Conservation (phyloP, 176 grass and related monocot species). For the Phyllostachys edulis region DNA sequence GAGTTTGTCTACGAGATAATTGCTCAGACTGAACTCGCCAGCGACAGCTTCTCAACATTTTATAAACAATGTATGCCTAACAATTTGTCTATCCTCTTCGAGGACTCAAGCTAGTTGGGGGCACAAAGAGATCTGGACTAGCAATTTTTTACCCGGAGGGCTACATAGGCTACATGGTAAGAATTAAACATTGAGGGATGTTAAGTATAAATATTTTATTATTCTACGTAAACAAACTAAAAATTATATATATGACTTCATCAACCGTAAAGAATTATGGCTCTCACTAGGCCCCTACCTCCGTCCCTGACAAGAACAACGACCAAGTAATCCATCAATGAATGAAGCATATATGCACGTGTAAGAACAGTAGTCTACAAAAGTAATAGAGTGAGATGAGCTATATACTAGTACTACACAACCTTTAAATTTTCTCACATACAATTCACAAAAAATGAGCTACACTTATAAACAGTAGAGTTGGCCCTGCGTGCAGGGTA, state of each 20-base stretch:
- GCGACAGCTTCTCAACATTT: too few relatives aligned
- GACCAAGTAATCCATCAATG: not conserved
- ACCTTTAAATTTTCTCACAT: not conserved
- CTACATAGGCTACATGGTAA: too few relatives aligned
- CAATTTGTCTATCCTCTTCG: not conserved
- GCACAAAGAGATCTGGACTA: not conserved
- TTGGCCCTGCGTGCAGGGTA: not conserved
- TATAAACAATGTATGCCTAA: not conserved
- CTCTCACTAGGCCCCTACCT: too few relatives aligned
- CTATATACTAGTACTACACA: not conserved
- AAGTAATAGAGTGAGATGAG: constrained; percentile 4
- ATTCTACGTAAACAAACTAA: too few relatives aligned
- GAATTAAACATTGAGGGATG: too few relatives aligned
- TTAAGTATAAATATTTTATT: too few relatives aligned
- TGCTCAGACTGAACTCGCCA: too few relatives aligned
- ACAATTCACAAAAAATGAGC: not conserved
- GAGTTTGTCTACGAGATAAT: too few relatives aligned
- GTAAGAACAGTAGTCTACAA: constrained; percentile 15
- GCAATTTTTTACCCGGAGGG: too few relatives aligned
- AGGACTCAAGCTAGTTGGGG: not conserved
- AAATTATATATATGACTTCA: too few relatives aligned
- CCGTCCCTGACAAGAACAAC: not conserved
- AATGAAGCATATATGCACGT: not conserved
- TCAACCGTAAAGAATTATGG: too few relatives aligned
- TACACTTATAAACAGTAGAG: constrained; percentile 13